phyloP scores from a whole-genome alignment of 768 basidiomycete genomes.

The Melanogaster broomeanus region DNA sequence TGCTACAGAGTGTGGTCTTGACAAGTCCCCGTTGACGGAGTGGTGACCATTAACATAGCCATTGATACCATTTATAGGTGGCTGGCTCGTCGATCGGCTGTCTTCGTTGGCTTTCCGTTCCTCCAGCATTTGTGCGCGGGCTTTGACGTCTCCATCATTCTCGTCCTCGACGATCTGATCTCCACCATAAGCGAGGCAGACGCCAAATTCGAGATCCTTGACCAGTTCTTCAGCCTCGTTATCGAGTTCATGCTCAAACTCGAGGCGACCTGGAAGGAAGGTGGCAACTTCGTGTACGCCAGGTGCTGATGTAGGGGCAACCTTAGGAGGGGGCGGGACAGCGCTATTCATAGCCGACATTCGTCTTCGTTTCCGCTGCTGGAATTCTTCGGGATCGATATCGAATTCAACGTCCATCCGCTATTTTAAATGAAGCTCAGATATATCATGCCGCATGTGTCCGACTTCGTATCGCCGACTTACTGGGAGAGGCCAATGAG shows the following conservation, averaged over 20 bases:
- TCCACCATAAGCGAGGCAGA: constrained; percentile 85
- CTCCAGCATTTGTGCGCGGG: constrained; percentile 41
- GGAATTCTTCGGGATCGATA: constrained; percentile 80
- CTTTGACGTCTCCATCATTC: constrained; percentile 73
- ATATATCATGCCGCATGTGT: constrained; percentile 17
- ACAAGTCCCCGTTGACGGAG: constrained; percentile 39
- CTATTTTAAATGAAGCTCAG: constrained; percentile 6
- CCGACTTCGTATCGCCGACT: constrained; percentile 25
- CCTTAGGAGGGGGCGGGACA: constrained; percentile 59
- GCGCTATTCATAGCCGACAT: constrained; percentile 78
- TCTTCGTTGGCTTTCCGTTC: constrained; percentile 33
- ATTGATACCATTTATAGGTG: constrained; percentile 20
- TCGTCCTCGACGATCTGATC: constrained; percentile 79
- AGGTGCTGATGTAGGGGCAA: constrained; percentile 84
- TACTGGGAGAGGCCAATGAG: constrained; percentile 81
- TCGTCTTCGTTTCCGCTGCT: constrained; percentile 83
- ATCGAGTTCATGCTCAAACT: constrained; percentile 97
- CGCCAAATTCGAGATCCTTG: constrained; percentile 94
- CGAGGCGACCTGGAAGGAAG: constrained; percentile 94
- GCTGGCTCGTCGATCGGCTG: constrained; percentile 22
- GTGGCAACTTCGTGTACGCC: constrained; percentile 90
- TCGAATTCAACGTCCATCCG: constrained; percentile 61
- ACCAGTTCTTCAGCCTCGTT: constrained; percentile 96
- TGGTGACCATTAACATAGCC: constrained; percentile 35
- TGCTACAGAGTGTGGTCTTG: constrained; percentile 24